phyloP scores from a whole-genome alignment of 2,329 filamentous ascomycete species.

The Aureobasidium sp. region DNA sequence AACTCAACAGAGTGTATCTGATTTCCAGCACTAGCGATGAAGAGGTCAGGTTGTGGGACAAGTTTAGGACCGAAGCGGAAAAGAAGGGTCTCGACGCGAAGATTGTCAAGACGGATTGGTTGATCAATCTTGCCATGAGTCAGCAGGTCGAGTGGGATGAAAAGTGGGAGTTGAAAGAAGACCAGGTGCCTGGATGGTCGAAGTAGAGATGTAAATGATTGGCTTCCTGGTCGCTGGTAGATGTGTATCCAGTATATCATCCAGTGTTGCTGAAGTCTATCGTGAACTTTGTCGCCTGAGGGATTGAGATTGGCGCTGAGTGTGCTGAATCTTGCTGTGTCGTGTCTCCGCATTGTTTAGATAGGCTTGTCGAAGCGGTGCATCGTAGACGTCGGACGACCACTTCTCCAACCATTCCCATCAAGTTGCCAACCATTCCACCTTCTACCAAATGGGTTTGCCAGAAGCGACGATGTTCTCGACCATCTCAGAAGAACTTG shows the following conservation, averaged over 20 bases:
- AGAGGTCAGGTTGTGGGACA: conserved; percentile 70
- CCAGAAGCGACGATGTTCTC: too few species aligned
- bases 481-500: conserved; percentile 74
- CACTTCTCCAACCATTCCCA: too few species aligned
- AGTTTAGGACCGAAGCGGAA: conserved; percentile 71
- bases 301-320: too few species aligned
- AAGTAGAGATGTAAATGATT: background rate
- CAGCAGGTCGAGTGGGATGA: conserved; percentile 55
- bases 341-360: background rate
- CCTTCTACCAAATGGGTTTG: too few species aligned
- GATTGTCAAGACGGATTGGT: conserved; percentile 81
- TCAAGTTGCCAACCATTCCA: too few species aligned
- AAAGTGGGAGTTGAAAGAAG: conserved; percentile 27
- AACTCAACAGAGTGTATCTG: conserved; percentile 60
- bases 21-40: conserved; percentile 61
- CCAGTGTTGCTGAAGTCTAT: background rate
- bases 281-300: background rate
- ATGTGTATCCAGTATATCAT: background rate
- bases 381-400: too few species aligned
- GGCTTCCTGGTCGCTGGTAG: background rate
- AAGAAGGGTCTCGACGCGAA: conserved; percentile 72
- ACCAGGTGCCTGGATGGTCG: conserved; percentile 13
- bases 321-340: background rate
- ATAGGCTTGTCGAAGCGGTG: background rate
- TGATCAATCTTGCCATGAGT: conserved; percentile 81